These are phyloP conservation scores for Neovahlkampfia damariscottae DNA, from an alignment of 78 protist genomes.

Conservation along the genomic window DNA sequence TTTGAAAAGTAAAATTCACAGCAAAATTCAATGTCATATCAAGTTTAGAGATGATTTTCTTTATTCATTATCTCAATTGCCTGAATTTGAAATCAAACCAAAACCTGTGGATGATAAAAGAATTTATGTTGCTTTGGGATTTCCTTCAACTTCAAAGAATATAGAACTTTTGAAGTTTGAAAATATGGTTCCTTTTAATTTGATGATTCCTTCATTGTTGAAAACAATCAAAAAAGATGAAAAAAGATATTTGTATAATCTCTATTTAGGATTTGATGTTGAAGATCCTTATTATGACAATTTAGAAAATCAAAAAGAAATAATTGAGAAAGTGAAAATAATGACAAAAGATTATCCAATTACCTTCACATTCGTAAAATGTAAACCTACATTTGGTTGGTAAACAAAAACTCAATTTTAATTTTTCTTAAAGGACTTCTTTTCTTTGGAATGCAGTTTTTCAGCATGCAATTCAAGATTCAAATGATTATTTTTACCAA, in stretches of 20 bases:
- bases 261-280: neutral
- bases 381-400: too few species aligned
- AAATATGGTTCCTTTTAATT: neutral
- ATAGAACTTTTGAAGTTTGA: neutral
- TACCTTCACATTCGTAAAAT: neutral
- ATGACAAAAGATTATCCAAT: neutral
- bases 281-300: neutral
- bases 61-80: neutral
- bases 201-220: neutral
- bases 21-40: neutral
- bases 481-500: constrained; percentile 11
- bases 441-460: constrained; percentile 2
- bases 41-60: neutral
- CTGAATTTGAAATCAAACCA: neutral
- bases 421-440: neutral
- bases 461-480: neutral
- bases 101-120: neutral
- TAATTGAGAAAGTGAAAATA: neutral
- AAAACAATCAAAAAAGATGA: neutral
- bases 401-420: too few species aligned
- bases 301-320: neutral
- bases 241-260: neutral
- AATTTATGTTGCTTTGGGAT: neutral
- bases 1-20: neutral
- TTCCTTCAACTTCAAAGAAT: neutral